Conservation (phyloP, 805 yeast genomes). For the Barnettozyma populi region DNA sequence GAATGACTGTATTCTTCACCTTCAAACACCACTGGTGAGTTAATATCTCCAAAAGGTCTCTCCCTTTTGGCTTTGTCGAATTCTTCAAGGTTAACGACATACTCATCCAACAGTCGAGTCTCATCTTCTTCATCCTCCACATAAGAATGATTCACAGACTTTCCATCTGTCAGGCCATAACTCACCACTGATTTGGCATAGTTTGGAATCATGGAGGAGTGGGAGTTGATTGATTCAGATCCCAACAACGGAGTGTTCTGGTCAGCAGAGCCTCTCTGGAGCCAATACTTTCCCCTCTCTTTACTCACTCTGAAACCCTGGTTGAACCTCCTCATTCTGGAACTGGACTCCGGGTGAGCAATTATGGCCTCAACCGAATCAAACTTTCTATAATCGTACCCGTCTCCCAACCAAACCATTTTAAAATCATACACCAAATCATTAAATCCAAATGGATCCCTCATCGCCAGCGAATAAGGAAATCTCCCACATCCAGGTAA, state of each 20-base stretch:
- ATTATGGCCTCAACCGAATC: constrained; percentile 72
- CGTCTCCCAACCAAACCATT: constrained; percentile 59
- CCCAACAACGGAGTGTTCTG: constrained; percentile 18
- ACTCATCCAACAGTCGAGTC: constrained; percentile 20
- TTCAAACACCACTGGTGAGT: constrained; percentile 37
- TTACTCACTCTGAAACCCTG: constrained; percentile 79
- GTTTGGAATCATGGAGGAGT: constrained; percentile 21
- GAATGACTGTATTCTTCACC: constrained; percentile 24
- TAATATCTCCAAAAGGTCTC: constrained; percentile 34
- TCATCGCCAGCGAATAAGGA: constrained; percentile 53
- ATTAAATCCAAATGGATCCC: constrained; percentile 70
- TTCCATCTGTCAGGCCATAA: constrained; percentile 2
- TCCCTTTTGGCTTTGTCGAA: constrained; percentile 31
- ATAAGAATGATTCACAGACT: background rate
- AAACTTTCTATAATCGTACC: constrained; percentile 75
- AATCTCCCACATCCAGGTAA: constrained; percentile 70
- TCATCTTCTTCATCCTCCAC: constrained; percentile 11
- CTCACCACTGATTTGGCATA: constrained; percentile 21
- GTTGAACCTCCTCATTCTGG: constrained; percentile 63
- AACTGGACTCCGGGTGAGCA: constrained; percentile 61
- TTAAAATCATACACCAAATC: constrained; percentile 79
- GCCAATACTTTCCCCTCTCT: constrained; percentile 77
- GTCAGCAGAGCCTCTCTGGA: constrained; percentile 7
- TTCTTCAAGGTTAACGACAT: constrained; percentile 30
- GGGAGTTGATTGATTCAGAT: constrained; percentile 18